Conservation (phyloP, 768 basidiomycete species). For the Hericium rajendrae region DNA sequence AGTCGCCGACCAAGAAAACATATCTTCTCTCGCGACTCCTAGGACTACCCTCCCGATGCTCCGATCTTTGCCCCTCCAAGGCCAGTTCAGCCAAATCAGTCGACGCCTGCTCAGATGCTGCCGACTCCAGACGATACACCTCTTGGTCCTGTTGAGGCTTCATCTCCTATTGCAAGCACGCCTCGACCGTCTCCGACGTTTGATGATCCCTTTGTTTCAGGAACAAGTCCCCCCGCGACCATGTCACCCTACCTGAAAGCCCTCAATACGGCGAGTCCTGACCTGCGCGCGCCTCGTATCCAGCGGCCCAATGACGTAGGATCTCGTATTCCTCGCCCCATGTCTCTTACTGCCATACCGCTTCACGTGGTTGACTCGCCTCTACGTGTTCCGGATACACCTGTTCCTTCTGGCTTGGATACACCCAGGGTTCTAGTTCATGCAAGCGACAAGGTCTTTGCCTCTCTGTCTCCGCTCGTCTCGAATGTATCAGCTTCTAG, state of each 20-base stretch:
- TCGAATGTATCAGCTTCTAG: neutral
- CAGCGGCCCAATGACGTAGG: neutral
- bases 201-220: constrained; percentile 1
- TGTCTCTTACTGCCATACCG: neutral
- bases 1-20: neutral
- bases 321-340: neutral
- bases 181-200: neutral
- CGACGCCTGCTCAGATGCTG: neutral
- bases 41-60: neutral
- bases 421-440: neutral
- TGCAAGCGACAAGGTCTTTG: neutral
- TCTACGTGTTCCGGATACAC: neutral
- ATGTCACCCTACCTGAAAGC: neutral
- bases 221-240: neutral
- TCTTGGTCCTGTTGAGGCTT: neutral
- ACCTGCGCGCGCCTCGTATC: neutral
- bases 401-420: neutral
- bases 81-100: neutral
- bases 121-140: neutral
- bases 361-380: neutral
- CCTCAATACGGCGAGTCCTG: neutral
- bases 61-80: neutral
- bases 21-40: neutral
- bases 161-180: neutral
- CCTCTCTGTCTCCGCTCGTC: neutral